Evolutionary conservation across 495 filamentous ascomycete species (phyloP), one percentile per base, ranked within the genome.

Genomic region (Penicillium antarcticum): DNA sequence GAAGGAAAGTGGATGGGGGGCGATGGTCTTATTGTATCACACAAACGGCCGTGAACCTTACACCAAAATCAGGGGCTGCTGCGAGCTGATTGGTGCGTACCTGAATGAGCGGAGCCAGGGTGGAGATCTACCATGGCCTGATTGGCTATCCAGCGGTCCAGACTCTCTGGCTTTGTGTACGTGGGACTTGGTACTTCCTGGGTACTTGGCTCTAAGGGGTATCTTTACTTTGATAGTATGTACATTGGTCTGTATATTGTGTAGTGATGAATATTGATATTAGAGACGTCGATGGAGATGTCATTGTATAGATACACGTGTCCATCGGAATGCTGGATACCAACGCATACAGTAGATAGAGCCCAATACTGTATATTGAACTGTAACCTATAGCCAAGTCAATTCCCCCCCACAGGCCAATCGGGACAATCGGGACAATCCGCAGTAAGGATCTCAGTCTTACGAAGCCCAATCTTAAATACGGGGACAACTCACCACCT

Each of bases 321-420:
- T 44, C 5, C 19, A 44, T 49, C 52, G 52, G 52, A 54, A 54
- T 54, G 52, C 41, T 49, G 39, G 14, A 53, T 48, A 29, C 17
- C 23, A 46, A 6, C n/a, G 9, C 16, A 7, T 17, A 13, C 16
- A n/a, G 23, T 11, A 39, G 14, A 18, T 9, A 24, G 35, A 33
- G 24, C 46, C 46, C 36, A 49, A 49, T 38, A 16, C n/a, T 49
- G 13, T 18, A 42, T 23, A 40, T 7, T 21, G 32, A 35, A 8
- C 6, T 2, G 35, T 37, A 31, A 18, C 4, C 26, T n/a, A 16
- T n/a, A 36, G 21, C 45, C 33, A 46, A 46, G 33, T 23, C 41
- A 45, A 47, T 23, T 23, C 36, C 42, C 51, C 58, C 53, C 57
- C 55, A 51, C 42, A 50, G 23, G 34, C 54, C 57, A 61, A 61